Percentiles rank a stretch among this genome's conserved stretches.
Conservation (phyloP, 2,329 filamentous ascomycete species). For the Verticillium nubilum region DNA sequence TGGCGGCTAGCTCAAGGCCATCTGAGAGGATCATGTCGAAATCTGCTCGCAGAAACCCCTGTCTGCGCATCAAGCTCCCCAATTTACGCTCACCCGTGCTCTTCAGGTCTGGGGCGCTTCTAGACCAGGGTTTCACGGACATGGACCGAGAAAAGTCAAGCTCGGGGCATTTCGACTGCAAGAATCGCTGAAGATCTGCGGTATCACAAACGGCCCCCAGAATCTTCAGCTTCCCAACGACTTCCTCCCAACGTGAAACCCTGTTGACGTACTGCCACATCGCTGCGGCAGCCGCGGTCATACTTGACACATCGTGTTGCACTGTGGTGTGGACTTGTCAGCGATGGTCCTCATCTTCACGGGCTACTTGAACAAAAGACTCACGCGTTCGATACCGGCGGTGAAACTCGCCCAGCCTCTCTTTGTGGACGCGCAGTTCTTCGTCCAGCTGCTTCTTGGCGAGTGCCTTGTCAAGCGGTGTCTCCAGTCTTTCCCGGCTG, state of each 20-base stretch:
- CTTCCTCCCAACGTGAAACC: not conserved
- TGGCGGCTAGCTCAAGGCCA: too few relatives aligned
- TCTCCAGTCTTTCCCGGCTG: too few relatives aligned
- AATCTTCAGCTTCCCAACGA: not conserved
- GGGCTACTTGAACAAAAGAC: not conserved
- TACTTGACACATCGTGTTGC: not conserved
- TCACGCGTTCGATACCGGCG: not conserved
- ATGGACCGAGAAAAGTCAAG: too few relatives aligned
- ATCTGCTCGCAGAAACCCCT: too few relatives aligned
- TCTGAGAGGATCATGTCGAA: too few relatives aligned
- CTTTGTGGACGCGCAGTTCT: not conserved
- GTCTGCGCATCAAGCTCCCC: too few relatives aligned
- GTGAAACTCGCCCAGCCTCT: not conserved
- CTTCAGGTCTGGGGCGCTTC: too few relatives aligned
- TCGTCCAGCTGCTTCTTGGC: not conserved
- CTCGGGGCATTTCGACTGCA: not conserved
- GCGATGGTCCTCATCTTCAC: not conserved
- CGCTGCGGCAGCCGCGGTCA: not conserved
- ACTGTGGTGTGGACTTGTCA: not conserved
- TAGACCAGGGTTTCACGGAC: too few relatives aligned
- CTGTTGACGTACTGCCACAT: not conserved
- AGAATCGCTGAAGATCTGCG: not conserved
- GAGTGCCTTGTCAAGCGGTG: too few relatives aligned
- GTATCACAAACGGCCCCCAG: not conserved
- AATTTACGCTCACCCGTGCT: too few relatives aligned